Base-by-base conservation (phyloP, 2,329 filamentous ascomycete genomes). In the Fusarium albidum region DNA sequence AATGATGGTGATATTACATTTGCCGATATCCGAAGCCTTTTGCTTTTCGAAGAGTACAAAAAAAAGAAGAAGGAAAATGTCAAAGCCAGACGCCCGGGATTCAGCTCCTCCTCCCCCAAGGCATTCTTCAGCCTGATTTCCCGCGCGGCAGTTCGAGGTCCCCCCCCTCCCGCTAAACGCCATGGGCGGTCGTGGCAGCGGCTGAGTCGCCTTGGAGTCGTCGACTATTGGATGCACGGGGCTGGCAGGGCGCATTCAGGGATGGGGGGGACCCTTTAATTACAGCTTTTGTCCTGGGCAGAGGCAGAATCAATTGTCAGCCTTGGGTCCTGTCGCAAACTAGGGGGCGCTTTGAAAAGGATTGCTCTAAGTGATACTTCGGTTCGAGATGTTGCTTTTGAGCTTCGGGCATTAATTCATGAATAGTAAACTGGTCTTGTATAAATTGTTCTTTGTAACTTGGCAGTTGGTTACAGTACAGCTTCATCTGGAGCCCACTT, bases 241-340 rank as follows among this genome's bases (percentile, higher is more conserved):
- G n/a, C 55, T 49, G 37, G 52, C 60, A 62, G 50, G 59, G 55
- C 59, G 51, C 46, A 49, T 39, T 49, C 31, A 28, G 33, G 28
- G 40, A 32, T 31, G 40, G 40, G 35, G 32, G 41, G 50, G 49
- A 52, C 58, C 58, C 58, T 62, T 61, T 56, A 61, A 61, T 61
- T 56, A 62, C 58, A 59, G 57, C 57, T 48, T 34, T 43, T 39
- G 26, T 12, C 25, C 26, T 46, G 13, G 14, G 5, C 40, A 38
- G n/a, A 31, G 40, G 6, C 18, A 27, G 10, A 41, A 38, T 42
- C 42, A 53, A 48, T 31, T 49, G 33, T 48, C 57, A 61, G 58
- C 55, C 55, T 56, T 32, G 54, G 50, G 34, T 48, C 35, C 5
- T 26, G 34, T 15, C 11, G 21, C 28, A 32, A 47, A 38, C 48